These are phyloP conservation scores for Dendrobium officinale DNA, from an alignment of 106 monocot species.

Conservation along the genomic window DNA sequence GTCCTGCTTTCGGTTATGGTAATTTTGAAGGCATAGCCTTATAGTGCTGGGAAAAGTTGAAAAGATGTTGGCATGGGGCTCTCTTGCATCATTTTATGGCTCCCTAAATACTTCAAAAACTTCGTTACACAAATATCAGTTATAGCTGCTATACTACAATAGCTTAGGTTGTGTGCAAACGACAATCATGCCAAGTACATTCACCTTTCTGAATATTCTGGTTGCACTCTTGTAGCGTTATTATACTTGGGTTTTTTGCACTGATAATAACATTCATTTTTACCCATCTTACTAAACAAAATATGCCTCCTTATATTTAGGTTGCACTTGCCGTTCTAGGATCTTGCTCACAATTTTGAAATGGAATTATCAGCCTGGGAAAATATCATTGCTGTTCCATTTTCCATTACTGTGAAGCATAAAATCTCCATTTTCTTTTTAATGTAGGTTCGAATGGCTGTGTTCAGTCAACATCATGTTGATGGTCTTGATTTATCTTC, in stretches of 20 bases:
- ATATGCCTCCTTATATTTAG: no score
- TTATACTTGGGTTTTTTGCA: no score
- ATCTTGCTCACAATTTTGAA: neutral
- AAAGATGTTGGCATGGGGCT: neutral
- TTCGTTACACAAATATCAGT: no score
- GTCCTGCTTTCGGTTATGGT: neutral
- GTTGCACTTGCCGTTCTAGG: neutral
- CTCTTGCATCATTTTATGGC: no score
- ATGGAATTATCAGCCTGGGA: neutral
- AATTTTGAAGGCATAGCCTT: neutral
- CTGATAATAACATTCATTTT: no score
- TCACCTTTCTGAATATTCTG: no score
- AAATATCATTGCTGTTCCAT: neutral
- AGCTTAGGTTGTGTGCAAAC: no score
- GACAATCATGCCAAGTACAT: no score
- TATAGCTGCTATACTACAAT: no score
- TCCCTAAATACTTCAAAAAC: no score
- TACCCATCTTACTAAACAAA: no score
- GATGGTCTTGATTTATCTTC: constrained; percentile 95
- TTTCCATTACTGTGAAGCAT: neutral
- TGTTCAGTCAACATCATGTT: constrained; percentile 99
- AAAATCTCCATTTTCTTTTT: constrained; percentile 7
- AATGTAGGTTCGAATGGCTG: constrained; percentile 93
- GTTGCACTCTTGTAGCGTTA: no score
- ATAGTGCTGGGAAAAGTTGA: neutral